phyloP scores from a whole-genome alignment of 2,329 filamentous ascomycete genomes.

The Tolypocladium guangdongense region DNA sequence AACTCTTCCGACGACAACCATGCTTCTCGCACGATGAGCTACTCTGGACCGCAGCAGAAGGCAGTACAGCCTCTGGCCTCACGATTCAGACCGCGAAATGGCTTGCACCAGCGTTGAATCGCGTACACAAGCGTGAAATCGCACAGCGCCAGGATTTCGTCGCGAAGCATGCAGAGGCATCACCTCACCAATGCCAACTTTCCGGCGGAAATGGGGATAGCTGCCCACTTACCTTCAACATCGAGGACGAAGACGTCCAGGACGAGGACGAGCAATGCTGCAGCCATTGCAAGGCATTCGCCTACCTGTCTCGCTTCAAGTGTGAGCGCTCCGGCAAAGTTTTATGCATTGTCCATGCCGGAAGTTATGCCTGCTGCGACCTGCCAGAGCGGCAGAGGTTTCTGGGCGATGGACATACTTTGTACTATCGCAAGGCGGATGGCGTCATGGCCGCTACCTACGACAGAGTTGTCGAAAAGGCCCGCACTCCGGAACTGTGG shows the following conservation, averaged over 20 bases:
- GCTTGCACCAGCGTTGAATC: constrained; percentile 77
- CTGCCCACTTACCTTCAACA: constrained; percentile 50
- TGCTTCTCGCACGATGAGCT: constrained; percentile 98
- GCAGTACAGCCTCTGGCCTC: constrained; percentile 50
- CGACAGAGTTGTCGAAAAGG: constrained; percentile 76
- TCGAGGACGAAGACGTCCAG: constrained; percentile 63
- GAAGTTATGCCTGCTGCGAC: constrained; percentile 70
- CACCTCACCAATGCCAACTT: constrained; percentile 39
- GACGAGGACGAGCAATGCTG: constrained; percentile 96
- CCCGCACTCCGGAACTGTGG: constrained; percentile 77
- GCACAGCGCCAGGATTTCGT: constrained; percentile 58
- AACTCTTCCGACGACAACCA: constrained; percentile 79
- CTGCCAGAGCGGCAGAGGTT: constrained; percentile 55
- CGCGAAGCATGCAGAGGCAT: constrained; percentile 46
- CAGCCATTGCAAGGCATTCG: constrained; percentile 81
- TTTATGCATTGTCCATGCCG: constrained; percentile 74
- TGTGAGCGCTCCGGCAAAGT: constrained; percentile 74
- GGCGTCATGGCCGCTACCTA: constrained; percentile 56
- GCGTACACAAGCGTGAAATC: constrained; percentile 65
- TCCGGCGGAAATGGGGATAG: constrained; percentile 33
- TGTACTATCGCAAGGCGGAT: constrained; percentile 68
- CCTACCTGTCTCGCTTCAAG: constrained; percentile 81
- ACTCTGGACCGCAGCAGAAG: constrained; percentile 78
- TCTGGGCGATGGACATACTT: constrained; percentile 55
- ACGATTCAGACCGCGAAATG: constrained; percentile 89